Evolutionary conservation across 768 basidiomycete species (phyloP).

Genomic region (Gymnopilus dilepis): DNA sequence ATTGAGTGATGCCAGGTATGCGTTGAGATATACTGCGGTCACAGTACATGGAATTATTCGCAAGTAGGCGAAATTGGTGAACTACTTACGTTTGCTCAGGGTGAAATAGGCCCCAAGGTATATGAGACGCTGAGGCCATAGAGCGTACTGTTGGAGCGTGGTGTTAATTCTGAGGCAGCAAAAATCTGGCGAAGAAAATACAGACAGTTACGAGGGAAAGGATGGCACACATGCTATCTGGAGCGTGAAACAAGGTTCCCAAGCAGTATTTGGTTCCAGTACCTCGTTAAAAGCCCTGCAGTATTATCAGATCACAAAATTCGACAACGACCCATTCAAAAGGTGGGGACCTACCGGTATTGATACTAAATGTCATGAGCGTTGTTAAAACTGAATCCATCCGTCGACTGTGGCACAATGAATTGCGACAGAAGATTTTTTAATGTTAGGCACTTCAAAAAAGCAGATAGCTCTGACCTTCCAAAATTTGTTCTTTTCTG

Average conservation of each 20-base stretch:
- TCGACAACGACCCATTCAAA: neutral
- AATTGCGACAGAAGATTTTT: no score
- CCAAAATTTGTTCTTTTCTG: constrained; percentile 19
- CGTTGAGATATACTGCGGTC: neutral
- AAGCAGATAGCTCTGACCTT: constrained; percentile 4
- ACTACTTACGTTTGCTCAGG: constrained; percentile 22
- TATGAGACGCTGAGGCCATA: constrained; percentile 26
- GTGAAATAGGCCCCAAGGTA: constrained; percentile 25
- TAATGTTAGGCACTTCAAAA: no score
- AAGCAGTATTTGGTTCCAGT: no score
- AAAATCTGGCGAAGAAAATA: neutral
- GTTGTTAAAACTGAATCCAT: constrained; percentile 19
- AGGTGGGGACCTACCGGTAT: constrained; percentile 12
- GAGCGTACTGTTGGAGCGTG: constrained; percentile 11
- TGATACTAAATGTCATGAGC: constrained; percentile 24
- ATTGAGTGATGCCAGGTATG: neutral
- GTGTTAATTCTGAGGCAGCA: neutral
- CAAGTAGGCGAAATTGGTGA: neutral
- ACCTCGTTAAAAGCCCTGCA: constrained; percentile 10
- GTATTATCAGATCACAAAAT: neutral
- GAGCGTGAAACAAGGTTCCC: no score
- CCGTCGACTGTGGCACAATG: no score
- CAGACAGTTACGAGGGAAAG: neutral
- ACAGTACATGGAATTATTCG: neutral
- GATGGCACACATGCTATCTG: neutral